A percentile compares a stretch with the other conserved stretches of the same genome.
Conservation (phyloP, 176 grass and related monocot species). For the Ensete glaucum region DNA sequence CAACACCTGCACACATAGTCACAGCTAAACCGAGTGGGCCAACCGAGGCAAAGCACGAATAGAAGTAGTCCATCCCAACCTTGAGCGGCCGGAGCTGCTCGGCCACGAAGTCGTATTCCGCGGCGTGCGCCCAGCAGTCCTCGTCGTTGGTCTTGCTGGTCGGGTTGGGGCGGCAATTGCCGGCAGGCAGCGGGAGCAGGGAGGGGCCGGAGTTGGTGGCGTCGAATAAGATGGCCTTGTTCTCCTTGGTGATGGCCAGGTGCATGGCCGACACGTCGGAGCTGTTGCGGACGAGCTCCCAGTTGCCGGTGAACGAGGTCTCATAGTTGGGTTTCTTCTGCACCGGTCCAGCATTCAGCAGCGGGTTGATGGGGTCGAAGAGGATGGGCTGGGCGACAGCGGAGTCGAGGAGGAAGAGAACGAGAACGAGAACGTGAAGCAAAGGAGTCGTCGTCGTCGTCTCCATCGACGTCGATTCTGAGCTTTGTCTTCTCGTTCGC, state of each 20-base stretch:
- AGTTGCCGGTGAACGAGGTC: constrained; percentile 16
- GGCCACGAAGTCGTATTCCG: constrained; percentile 29
- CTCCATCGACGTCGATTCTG: too few relatives aligned
- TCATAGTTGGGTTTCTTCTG: neutral
- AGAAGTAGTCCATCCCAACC: neutral
- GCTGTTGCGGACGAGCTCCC: constrained; percentile 27
- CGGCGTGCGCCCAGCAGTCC: constrained; percentile 40
- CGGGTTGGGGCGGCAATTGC: constrained; percentile 8
- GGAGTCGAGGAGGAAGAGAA: too few relatives aligned
- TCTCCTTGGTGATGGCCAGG: constrained; percentile 24
- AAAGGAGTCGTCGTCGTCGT: too few relatives aligned
- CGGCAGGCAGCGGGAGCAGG: constrained; percentile 10
- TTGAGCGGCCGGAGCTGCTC: constrained; percentile 26
- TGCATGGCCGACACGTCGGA: constrained; percentile 38
- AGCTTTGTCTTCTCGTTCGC: too few relatives aligned
- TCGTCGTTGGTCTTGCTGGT: neutral
- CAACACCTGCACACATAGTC: constrained; percentile 17
- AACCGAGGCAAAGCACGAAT: neutral
- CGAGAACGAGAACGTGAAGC: too few relatives aligned
- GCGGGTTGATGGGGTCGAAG: too few relatives aligned
- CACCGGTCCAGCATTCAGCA: neutral
- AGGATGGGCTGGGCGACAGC: too few relatives aligned
- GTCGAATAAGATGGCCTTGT: constrained; percentile 37
- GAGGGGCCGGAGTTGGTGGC: constrained; percentile 17
- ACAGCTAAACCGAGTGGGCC: neutral